Percentiles rank a stretch among this genome's conserved stretches.
These are phyloP conservation scores for Fusarium xyrophilum DNA, from an alignment of 2,329 filamentous ascomycete genomes.

Conservation along the genomic window DNA sequence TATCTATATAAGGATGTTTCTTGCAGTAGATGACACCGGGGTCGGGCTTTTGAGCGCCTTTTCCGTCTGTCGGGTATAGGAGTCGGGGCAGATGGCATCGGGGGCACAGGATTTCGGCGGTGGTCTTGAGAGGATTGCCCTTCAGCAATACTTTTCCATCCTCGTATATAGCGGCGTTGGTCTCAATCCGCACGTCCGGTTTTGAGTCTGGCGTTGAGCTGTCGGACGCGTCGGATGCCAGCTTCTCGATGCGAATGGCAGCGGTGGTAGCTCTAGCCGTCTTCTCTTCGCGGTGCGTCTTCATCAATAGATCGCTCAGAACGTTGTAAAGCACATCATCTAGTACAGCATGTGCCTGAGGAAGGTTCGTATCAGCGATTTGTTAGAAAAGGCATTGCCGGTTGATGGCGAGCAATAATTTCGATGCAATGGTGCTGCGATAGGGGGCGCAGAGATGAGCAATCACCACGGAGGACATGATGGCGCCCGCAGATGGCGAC, in stretches of 20 bases:
- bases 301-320: conserved; percentile 75
- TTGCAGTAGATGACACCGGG: conserved; percentile 79
- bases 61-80: conserved; percentile 74
- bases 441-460: conserved; percentile 24
- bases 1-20: conserved; percentile 77
- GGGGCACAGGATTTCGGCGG: conserved; percentile 74
- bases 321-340: conserved; percentile 80
- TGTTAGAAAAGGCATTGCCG: background rate
- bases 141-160: conserved; percentile 73
- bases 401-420: background rate
- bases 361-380: conserved; percentile 26
- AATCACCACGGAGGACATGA: conserved; percentile 8
- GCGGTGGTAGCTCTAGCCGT: conserved; percentile 71
- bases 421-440: conserved; percentile 7
- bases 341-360: conserved; percentile 70
- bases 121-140: conserved; percentile 75
- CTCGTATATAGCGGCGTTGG: conserved; percentile 72
- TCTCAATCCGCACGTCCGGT: conserved; percentile 66
- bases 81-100: conserved; percentile 77
- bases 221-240: conserved; percentile 63
- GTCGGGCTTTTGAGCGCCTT: conserved; percentile 69
- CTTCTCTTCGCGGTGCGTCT: conserved; percentile 81
- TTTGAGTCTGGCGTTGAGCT: conserved; percentile 59
- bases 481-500: conserved; percentile 1
- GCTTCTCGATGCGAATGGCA: conserved; percentile 69